These are phyloP conservation scores for Urtica urens DNA, from an alignment of 306 rosid genomes.

Conservation along the genomic window DNA sequence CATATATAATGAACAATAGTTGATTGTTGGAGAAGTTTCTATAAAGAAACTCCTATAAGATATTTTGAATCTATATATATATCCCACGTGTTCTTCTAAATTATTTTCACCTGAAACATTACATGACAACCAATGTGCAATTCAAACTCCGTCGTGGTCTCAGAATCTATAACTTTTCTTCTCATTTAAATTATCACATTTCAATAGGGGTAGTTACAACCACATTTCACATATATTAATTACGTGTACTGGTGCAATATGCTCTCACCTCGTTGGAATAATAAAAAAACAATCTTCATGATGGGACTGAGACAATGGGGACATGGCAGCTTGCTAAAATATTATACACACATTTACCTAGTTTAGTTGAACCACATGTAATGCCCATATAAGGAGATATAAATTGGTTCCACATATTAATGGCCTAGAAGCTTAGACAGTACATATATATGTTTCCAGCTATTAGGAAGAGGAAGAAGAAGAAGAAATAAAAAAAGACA, in stretches of 20 bases:
- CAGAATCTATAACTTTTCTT: not conserved
- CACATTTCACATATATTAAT: not conserved
- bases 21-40: not conserved
- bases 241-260: not conserved
- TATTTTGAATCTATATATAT: too few relatives aligned
- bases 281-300: not conserved
- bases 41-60: not conserved
- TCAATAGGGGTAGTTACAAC: slow-evolving; percentile 2
- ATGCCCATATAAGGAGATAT: slow-evolving; percentile 31
- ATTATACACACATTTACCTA: not conserved
- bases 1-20: not conserved
- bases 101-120: not conserved
- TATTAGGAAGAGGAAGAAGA: slow-evolving; percentile 14
- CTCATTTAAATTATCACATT: not conserved
- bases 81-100: not conserved
- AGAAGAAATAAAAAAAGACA: not conserved
- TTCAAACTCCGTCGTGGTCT: not conserved
- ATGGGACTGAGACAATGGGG: slow-evolving; percentile 3
- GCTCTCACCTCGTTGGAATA: not conserved
- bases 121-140: not conserved
- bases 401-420: slow-evolving; percentile 20
- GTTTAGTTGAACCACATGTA: slow-evolving; percentile 26
- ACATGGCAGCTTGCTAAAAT: not conserved
- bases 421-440: not conserved
- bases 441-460: not conserved